Evolutionary conservation across 768 basidiomycete species (phyloP), one percentile per base, ranked within the genome.

Genomic region (Polyporus arcularius): DNA sequence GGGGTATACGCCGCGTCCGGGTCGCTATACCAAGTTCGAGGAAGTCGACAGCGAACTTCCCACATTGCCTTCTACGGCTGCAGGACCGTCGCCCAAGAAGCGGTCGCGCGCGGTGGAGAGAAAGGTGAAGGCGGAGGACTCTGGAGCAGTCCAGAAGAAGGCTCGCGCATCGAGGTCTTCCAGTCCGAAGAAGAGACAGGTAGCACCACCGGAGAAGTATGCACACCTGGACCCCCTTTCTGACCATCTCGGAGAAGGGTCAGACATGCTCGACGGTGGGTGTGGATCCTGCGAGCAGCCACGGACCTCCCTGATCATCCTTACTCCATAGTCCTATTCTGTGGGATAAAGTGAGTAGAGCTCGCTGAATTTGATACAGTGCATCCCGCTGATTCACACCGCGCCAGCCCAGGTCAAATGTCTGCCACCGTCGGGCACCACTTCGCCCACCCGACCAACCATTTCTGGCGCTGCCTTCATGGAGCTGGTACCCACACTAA

Each of bases 281-380:
- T 26, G 46, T 10, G 21, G 21, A 26, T 26, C 21, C 21, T 26
- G 21, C 21, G 21, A 26, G 21, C 21, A 26, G 21, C 21, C 21
- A 26, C 21, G 21, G 21, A 26, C 21, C 21, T 26, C 21, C 21
- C 26, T 11, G 35, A 31, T 32, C 51, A 0, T 45, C 35, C 11
- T 11, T 10, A 12, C 10, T 12, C 14, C 28, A 0, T 53, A 94
- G 91, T 94, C 26, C 65, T 93, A 14, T 92, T 94, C 65, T 93
- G 90, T 67, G 92, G 93, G 8, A 92, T 94, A 51, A 95, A 93
- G 92, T 92, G 63, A 55, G 79, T 63, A n/a, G 39, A n/a, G 14
- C n/a, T 49, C 21, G 15, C 38, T 16, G 11, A 35, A 35, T 3
- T 3, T 3, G 35, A 35, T 45, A 18, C 16, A 14, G 4, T 2